phyloP scores from a whole-genome alignment of 768 basidiomycete genomes.

The Lactarius hatsudake region DNA sequence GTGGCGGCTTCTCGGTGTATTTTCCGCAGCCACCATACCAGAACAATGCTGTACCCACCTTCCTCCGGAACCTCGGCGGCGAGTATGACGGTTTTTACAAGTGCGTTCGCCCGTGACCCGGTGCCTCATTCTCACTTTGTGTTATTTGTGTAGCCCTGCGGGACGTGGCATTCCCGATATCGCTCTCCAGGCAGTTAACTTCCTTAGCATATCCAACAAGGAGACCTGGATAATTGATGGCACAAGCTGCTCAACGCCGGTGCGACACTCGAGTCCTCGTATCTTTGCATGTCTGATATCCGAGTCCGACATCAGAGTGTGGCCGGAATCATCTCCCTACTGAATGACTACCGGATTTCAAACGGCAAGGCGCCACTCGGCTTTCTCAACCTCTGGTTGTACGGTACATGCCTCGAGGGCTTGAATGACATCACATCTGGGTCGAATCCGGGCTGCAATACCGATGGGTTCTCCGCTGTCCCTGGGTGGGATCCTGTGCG shows the following conservation, averaged over 20 bases:
- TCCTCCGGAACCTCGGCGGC: too few species aligned
- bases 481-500: background rate
- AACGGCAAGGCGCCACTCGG: background rate
- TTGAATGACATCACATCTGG: background rate
- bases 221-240: background rate
- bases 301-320: background rate
- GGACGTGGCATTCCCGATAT: background rate
- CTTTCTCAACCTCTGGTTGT: background rate
- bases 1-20: too few species aligned
- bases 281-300: background rate
- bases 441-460: background rate
- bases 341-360: background rate
- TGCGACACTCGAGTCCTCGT: background rate
- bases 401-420: background rate
- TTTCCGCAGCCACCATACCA: too few species aligned
- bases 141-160: background rate
- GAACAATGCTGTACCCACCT: too few species aligned
- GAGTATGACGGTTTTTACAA: background rate
- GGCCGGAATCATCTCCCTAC: background rate
- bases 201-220: background rate
- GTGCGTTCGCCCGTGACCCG: background rate
- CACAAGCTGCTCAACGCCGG: background rate
- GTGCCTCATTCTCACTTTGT: background rate
- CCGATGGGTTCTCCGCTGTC: background rate
- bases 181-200: background rate